Evolutionary conservation across 495 filamentous ascomycete genomes (phyloP).

Genomic region (Trichocladium uniseriatum): DNA sequence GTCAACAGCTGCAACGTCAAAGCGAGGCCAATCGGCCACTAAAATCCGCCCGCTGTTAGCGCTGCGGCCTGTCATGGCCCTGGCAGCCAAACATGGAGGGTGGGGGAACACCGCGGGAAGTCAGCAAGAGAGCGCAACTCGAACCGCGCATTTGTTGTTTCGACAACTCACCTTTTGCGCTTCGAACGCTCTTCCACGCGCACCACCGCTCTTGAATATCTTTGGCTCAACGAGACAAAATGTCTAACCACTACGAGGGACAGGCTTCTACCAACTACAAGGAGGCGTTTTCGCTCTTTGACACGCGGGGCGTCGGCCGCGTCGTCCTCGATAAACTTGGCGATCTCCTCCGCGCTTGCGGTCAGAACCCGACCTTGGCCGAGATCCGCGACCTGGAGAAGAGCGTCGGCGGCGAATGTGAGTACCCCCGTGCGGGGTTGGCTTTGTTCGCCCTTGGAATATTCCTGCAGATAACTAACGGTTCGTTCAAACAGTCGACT

Average conservation of each 20-base stretch:
- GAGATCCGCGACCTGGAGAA: conserved; percentile 89
- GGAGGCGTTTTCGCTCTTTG: conserved; percentile 98
- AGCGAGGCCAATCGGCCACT: conserved; percentile 11
- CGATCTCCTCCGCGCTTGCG: conserved; percentile 89
- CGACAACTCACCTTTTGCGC: too few relatives aligned
- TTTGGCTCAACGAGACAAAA: too few relatives aligned
- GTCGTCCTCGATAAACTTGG: conserved; percentile 79
- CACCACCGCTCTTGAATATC: neutral
- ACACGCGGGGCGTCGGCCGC: conserved; percentile 91
- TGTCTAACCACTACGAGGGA: conserved; percentile 39
- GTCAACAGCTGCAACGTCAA: conserved; percentile 16
- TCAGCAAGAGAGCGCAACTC: conserved; percentile 1
- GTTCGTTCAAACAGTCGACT: conserved; percentile 67
- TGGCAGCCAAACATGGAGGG: conserved; percentile 8
- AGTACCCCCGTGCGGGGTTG: conserved; percentile 27
- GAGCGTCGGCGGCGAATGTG: conserved; percentile 80
- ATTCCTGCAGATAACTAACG: too few relatives aligned
- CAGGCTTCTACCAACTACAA: conserved; percentile 99
- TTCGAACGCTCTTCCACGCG: neutral
- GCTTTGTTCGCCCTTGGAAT: too few relatives aligned
- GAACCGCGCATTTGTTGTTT: too few relatives aligned
- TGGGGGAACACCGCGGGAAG: neutral
- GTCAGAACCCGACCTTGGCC: conserved; percentile 90
- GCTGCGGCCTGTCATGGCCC: conserved; percentile 8
- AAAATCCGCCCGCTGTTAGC: conserved; percentile 20